Conservation (phyloP, 805 yeast species). For the Saccharomycopsis selenospora region DNA sequence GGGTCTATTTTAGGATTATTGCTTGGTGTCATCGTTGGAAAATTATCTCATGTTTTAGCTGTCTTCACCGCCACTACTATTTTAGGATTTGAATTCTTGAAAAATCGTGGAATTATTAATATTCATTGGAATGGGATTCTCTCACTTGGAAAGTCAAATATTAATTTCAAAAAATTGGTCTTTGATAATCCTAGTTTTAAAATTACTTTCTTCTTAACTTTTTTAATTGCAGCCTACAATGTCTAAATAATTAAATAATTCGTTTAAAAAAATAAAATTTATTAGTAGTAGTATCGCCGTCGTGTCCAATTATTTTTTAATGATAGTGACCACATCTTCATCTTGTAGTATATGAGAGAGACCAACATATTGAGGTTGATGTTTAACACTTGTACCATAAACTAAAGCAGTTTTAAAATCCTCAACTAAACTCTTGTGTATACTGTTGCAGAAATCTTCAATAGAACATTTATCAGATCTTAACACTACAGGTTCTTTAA, state of each 20-base stretch:
- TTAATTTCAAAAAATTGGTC: constrained; percentile 44
- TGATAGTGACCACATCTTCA: constrained; percentile 94
- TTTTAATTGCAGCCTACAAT: constrained; percentile 55
- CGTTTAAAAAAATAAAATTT: too few species aligned
- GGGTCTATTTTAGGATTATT: constrained; percentile 56
- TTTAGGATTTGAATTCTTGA: constrained; percentile 41
- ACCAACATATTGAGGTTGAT: constrained; percentile 96
- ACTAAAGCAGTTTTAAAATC: constrained; percentile 92
- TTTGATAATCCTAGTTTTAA: constrained; percentile 57
- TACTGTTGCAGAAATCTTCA: constrained; percentile 93
- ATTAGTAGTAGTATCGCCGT: too few species aligned
- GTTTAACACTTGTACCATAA: constrained; percentile 90
- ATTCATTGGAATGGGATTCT: constrained; percentile 36
- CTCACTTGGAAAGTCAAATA: constrained; percentile 31
- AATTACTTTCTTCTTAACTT: constrained; percentile 45
- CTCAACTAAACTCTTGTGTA: constrained; percentile 88
- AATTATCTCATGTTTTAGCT: constrained; percentile 47
- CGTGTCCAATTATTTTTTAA: constrained; percentile 62
- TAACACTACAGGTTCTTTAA: constrained; percentile 88
- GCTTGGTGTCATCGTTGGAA: constrained; percentile 52
- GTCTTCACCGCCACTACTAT: constrained; percentile 42
- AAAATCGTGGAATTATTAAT: constrained; percentile 45
- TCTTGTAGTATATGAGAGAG: constrained; percentile 76
- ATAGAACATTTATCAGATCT: constrained; percentile 76
- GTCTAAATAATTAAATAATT: constrained; percentile 20